Conservation (phyloP, 2,329 filamentous ascomycete species). For the Verticillium alfalfae region DNA sequence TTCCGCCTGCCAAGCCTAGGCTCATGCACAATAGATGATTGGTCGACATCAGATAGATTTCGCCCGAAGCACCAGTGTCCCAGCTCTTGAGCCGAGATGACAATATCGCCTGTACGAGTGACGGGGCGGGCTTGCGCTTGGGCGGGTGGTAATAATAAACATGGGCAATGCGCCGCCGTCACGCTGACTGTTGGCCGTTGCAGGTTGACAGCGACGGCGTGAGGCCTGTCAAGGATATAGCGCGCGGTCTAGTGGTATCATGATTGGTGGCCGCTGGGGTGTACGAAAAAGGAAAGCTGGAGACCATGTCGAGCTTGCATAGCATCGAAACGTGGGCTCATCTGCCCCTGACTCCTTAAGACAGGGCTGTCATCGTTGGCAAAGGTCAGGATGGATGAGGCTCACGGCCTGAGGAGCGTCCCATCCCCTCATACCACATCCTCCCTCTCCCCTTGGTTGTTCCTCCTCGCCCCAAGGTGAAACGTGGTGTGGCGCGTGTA, state of each 20-base stretch:
- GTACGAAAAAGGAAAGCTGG: neutral
- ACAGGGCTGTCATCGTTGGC: neutral
- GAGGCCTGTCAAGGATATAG: neutral
- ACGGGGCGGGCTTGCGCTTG: neutral
- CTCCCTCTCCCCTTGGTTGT: neutral
- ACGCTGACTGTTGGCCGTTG: neutral
- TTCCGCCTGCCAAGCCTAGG: neutral
- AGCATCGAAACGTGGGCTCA: neutral
- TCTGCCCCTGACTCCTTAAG: neutral
- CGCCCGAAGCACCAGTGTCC: neutral
- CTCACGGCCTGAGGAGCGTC: neutral
- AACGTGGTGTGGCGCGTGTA: neutral
- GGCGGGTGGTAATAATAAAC: neutral
- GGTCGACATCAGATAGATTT: neutral
- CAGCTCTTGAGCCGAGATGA: neutral
- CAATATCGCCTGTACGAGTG: neutral
- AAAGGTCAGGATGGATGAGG: neutral
- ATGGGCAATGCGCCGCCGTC: neutral
- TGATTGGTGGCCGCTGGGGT: neutral
- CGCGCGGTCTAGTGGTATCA: neutral
- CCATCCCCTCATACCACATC: no score
- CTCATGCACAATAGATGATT: neutral
- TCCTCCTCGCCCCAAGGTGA: neutral
- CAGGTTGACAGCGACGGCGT: neutral
- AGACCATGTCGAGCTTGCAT: neutral